Evolutionary conservation across 1,284 basidiomycete genomes (phyloP).

Genomic region (Moesziomyces sp.): DNA sequence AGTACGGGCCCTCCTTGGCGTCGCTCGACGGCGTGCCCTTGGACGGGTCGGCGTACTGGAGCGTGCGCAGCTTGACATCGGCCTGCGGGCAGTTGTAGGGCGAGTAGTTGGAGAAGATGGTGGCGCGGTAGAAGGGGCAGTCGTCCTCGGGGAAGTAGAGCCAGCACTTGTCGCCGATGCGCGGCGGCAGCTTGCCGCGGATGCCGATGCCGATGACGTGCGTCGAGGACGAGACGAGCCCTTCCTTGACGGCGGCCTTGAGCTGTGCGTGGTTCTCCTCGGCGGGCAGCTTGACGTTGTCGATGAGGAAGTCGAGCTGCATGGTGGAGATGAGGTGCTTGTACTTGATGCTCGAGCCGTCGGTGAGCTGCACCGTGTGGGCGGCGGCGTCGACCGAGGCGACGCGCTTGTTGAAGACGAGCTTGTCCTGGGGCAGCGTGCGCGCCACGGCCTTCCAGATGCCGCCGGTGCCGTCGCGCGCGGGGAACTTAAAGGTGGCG

Average conservation of each 20-base stretch:
- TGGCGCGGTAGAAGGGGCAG: slow-evolving; percentile 72
- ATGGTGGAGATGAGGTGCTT: slow-evolving; percentile 71
- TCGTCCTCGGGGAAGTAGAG: slow-evolving; percentile 71
- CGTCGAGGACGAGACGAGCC: slow-evolving; percentile 70
- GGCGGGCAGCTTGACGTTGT: slow-evolving; percentile 67
- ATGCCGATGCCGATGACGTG: slow-evolving; percentile 72
- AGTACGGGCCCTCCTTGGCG: slow-evolving; percentile 70
- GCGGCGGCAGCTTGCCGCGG: slow-evolving; percentile 70
- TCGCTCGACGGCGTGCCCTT: slow-evolving; percentile 67
- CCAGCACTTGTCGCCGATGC: slow-evolving; percentile 73
- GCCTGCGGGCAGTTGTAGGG: slow-evolving; percentile 71
- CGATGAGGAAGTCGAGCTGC: slow-evolving; percentile 70
- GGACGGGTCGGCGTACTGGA: slow-evolving; percentile 70
- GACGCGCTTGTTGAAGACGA: slow-evolving; percentile 69
- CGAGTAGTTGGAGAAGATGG: slow-evolving; percentile 73
- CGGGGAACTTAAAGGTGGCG: slow-evolving; percentile 72
- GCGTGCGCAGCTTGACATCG: slow-evolving; percentile 69
- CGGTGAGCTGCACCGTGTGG: slow-evolving; percentile 69
- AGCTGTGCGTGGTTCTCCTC: slow-evolving; percentile 68
- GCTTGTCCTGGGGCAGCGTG: slow-evolving; percentile 69
- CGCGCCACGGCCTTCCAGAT: slow-evolving; percentile 72
- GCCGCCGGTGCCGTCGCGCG: slow-evolving; percentile 71
- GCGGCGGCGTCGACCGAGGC: slow-evolving; percentile 68
- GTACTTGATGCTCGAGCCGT: slow-evolving; percentile 70
- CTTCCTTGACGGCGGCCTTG: slow-evolving; percentile 68